A percentile compares a stretch with the other conserved stretches of the same genome.
phyloP scores from a whole-genome alignment of 2,329 filamentous ascomycete species.

The Daldinia sp. region DNA sequence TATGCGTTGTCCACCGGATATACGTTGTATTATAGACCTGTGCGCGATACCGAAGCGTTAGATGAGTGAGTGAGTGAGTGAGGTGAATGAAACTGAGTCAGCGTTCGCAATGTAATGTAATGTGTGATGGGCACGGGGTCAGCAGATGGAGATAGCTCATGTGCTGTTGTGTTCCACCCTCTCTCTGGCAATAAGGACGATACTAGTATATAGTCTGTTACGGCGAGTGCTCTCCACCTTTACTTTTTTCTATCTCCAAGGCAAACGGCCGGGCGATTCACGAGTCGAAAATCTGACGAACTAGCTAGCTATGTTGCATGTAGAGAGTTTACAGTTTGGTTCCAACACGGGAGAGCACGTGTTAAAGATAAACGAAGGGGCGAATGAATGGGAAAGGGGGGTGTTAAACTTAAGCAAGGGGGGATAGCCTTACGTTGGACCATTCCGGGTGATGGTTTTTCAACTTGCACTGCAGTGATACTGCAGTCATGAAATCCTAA shows the following conservation, averaged over 20 bases:
- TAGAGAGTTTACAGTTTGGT: background rate
- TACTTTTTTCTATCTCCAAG: background rate
- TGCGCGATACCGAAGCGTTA: slow-evolving; percentile 11
- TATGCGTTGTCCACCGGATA: slow-evolving; percentile 80
- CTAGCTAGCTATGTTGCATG: background rate
- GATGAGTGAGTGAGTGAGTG: slow-evolving; percentile 3
- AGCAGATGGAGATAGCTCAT: slow-evolving; percentile 13
- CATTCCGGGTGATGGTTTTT: slow-evolving; percentile 81
- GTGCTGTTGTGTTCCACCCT: background rate
- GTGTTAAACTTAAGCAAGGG: slow-evolving; percentile 3
- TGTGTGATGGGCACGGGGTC: slow-evolving; percentile 5
- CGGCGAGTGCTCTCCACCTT: slow-evolving; percentile 15
- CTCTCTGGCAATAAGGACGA: slow-evolving; percentile 7
- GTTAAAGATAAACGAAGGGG: slow-evolving; percentile 12
- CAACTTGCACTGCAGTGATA: slow-evolving; percentile 75
- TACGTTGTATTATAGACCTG: slow-evolving; percentile 78
- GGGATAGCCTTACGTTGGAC: slow-evolving; percentile 70
- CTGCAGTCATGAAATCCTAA: slow-evolving; percentile 81
- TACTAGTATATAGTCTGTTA: slow-evolving; percentile 2
- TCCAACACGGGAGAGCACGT: slow-evolving; percentile 16
- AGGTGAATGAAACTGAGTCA: slow-evolving; percentile 23
- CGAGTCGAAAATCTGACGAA: slow-evolving; percentile 13
- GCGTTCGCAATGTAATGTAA: background rate
- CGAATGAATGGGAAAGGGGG: slow-evolving; percentile 9
- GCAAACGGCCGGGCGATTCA: slow-evolving; percentile 2